These are phyloP conservation scores for Pseudogymnoascus sp. DNA, from an alignment of 2,329 filamentous ascomycete genomes.

Conservation along the genomic window DNA sequence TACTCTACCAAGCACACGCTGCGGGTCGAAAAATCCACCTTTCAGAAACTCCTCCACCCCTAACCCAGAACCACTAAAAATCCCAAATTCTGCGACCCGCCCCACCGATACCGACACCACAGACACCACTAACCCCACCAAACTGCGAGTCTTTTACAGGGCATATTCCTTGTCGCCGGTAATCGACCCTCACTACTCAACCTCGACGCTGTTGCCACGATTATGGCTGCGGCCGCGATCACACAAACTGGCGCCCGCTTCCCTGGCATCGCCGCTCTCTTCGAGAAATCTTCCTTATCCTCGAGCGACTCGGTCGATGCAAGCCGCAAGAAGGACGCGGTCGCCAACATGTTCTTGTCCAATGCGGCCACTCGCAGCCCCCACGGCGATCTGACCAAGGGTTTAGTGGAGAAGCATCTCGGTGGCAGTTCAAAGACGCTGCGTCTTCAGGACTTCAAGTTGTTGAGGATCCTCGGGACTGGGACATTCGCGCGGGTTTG, in stretches of 20 bases:
- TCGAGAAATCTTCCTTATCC: constrained; percentile 2
- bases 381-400: neutral
- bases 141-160: constrained; percentile 6
- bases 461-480: constrained; percentile 7
- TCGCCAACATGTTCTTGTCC: constrained; percentile 7
- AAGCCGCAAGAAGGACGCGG: constrained; percentile 1
- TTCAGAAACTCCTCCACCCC: neutral
- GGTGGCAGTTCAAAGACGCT: neutral
- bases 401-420: constrained; percentile 2
- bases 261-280: neutral
- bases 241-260: constrained; percentile 4
- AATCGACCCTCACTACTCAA: constrained; percentile 4
- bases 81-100: neutral
- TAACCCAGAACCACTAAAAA: constrained; percentile 8
- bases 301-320: neutral
- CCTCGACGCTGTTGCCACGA: constrained; percentile 1
- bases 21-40: neutral
- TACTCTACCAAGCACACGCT: neutral
- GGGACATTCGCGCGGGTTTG: constrained; percentile 78
- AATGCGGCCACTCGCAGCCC: neutral
- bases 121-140: constrained; percentile 2
- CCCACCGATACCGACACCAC: constrained; percentile 1
- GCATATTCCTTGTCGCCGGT: neutral
- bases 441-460: constrained; percentile 2
- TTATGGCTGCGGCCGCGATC: constrained; percentile 7